Evolutionary conservation across 2,329 filamentous ascomycete genomes (phyloP).

Genomic region (Aspergillus brunneoviolaceus): DNA sequence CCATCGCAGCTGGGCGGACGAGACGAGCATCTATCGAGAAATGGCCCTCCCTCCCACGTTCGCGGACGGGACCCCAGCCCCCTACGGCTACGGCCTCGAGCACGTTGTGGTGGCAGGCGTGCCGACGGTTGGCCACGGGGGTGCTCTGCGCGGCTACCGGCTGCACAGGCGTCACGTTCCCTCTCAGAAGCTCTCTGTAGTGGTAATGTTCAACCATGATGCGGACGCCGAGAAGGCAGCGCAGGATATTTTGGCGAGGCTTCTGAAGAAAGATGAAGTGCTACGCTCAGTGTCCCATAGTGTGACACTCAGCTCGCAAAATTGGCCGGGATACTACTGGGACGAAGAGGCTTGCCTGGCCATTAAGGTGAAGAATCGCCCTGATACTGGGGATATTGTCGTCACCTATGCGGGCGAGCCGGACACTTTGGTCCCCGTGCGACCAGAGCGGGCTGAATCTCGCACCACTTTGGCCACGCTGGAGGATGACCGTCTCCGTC

Average conservation of each 20-base stretch:
- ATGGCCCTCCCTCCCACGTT: conserved; percentile 31
- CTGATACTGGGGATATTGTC: conserved; percentile 30
- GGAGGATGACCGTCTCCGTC: not conserved
- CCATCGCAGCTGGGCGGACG: conserved; percentile 32
- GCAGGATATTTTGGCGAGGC: conserved; percentile 32
- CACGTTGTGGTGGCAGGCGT: conserved; percentile 28
- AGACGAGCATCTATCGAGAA: conserved; percentile 36
- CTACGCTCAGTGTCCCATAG: conserved; percentile 22
- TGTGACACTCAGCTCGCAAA: conserved; percentile 9
- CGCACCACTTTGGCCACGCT: not conserved
- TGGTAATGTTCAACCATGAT: conserved; percentile 46
- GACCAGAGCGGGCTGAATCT: not conserved
- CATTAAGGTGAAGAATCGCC: conserved; percentile 24
- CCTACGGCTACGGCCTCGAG: conserved; percentile 41
- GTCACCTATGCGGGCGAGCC: conserved; percentile 25
- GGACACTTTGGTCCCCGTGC: conserved; percentile 14
- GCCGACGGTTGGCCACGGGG: conserved; percentile 40
- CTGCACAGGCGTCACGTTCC: conserved; percentile 38
- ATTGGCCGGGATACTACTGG: conserved; percentile 42
- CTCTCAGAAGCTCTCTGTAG: conserved; percentile 37
- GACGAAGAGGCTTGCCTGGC: conserved; percentile 38
- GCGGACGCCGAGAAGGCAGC: conserved; percentile 26
- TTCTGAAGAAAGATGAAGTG: conserved; percentile 7
- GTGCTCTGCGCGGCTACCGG: conserved; percentile 45
- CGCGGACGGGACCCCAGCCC: conserved; percentile 35